Evolutionary conservation across 495 filamentous ascomycete genomes (phyloP), one percentile per base, ranked within the genome.

Genomic region (Annulohypoxylon bovei): DNA sequence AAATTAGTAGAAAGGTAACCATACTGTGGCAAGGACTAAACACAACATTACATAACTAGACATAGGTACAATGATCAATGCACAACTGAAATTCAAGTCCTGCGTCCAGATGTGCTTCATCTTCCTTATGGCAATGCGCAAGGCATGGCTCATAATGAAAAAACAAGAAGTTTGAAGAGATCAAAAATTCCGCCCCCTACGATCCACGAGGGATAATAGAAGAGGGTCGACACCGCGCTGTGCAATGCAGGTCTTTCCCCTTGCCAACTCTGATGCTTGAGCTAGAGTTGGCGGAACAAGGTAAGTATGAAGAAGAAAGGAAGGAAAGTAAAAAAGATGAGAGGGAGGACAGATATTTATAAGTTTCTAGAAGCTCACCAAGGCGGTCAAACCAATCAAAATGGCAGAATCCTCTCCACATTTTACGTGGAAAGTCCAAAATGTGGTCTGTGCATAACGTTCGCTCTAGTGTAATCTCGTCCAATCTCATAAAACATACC

Each of bases 231-330:
- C 88, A 78, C 89, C 90, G 84, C 89, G 88, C 71, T 91, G 90
- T 92, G 90, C 88, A 91, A 92, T 92, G 89, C 86, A 91, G 88
- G 88, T 82, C 85, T 88, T 83, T 83, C 84, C 80, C 79, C 79
- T 83, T 88, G 83, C 82, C 81, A 79, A 75, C 79, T 83, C 79
- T 83, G 78, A 82, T 85, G 86, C 81, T 80, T 90, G 88, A 91
- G 81, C 88, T 62, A 81, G 82, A 77, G 82, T 77, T 79, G 81
- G 83, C 82, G 82, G 85, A 85, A 89, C 86, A 90, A 90, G 88
- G 88, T 91, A 91, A 90, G 88, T 90, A 90, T 90, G 86, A 89
- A 86, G 85, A 88, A 87, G 79, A 81, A 78, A 85, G 82, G 68
- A 71, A 62, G 39, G 64, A 79, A 46, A 61, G 8, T 22, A 0